These are phyloP conservation scores for Botrytis cinerea DNA, from an alignment of 2,329 filamentous ascomycete species.

Conservation along the genomic window DNA sequence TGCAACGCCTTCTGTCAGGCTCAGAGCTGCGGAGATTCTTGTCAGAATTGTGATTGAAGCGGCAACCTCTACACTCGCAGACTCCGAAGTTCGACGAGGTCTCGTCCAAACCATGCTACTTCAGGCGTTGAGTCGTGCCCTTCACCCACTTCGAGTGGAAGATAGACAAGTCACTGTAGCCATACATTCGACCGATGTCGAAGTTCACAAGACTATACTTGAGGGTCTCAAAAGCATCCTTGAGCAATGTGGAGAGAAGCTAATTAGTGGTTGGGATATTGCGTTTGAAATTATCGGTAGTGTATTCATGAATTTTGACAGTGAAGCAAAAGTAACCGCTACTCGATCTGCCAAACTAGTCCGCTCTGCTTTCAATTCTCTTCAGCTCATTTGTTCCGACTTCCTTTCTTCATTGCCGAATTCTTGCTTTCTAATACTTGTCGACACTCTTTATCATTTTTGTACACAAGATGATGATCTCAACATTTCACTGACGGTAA, in stretches of 20 bases:
- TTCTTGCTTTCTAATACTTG: constrained; percentile 72
- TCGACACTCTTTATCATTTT: constrained; percentile 88
- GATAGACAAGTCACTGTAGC: constrained; percentile 57
- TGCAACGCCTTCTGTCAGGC: constrained; percentile 55
- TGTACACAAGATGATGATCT: constrained; percentile 87
- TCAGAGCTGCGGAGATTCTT: constrained; percentile 65
- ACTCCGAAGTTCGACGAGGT: constrained; percentile 54
- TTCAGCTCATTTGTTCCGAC: constrained; percentile 93
- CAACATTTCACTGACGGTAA: constrained; percentile 88
- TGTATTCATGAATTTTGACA: constrained; percentile 60
- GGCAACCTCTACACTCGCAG: constrained; percentile 55
- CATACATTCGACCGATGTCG: constrained; percentile 65
- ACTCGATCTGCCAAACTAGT: constrained; percentile 74
- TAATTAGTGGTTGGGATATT: constrained; percentile 81
- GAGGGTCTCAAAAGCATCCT: constrained; percentile 80
- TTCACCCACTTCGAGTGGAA: constrained; percentile 58
- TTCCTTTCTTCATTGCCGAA: constrained; percentile 76
- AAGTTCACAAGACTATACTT: constrained; percentile 78
- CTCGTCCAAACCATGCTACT: constrained; percentile 73
- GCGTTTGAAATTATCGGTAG: constrained; percentile 83
- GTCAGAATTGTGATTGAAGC: constrained; percentile 59
- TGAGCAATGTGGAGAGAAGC: constrained; percentile 82
- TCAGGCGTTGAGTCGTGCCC: constrained; percentile 62
- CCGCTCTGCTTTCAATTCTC: constrained; percentile 81
- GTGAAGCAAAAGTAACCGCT: constrained; percentile 36